A percentile compares a stretch with the other conserved stretches of the same genome.
Evolutionary conservation across 352 stramenopile species (phyloP).

Genomic region (Halophytophthora batemanensis): DNA sequence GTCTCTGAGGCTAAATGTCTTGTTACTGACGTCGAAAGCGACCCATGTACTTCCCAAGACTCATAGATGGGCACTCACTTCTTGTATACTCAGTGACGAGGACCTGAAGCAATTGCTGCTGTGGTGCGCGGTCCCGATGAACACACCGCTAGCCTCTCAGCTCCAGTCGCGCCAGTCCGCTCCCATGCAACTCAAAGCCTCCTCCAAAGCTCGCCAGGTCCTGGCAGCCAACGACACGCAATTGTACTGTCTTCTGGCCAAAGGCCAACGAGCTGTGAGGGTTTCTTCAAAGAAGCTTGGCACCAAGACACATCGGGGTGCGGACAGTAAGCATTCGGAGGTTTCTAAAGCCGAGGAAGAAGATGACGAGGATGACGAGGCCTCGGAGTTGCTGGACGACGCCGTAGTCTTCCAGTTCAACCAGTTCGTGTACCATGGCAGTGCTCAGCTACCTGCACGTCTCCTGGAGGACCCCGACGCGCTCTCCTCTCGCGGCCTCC

Average conservation of each 20-base stretch:
- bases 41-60: neutral
- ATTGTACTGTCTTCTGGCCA: constrained; percentile 46
- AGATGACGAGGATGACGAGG: constrained; percentile 15
- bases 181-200: neutral
- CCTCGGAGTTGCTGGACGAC: constrained; percentile 20
- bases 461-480: constrained; percentile 45
- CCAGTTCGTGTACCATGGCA: constrained; percentile 52
- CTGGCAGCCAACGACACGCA: constrained; percentile 61
- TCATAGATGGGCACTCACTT: neutral
- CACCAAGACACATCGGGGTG: too few species aligned
- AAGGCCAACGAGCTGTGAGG: neutral
- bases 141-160: constrained; percentile 2
- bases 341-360: too few species aligned
- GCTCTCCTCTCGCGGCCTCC: constrained; percentile 32
- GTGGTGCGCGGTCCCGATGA: constrained; percentile 47
- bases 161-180: constrained; percentile 8
- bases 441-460: constrained; percentile 14
- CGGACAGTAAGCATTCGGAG: too few species aligned
- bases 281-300: neutral
- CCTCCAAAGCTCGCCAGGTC: constrained; percentile 6
- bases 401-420: constrained; percentile 69
- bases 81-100: constrained; percentile 29
- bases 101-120: constrained; percentile 62
- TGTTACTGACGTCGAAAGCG: neutral
- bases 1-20: neutral